These are phyloP conservation scores for Penicillium waksmanii DNA, from an alignment of 495 filamentous ascomycete genomes.

Conservation along the genomic window DNA sequence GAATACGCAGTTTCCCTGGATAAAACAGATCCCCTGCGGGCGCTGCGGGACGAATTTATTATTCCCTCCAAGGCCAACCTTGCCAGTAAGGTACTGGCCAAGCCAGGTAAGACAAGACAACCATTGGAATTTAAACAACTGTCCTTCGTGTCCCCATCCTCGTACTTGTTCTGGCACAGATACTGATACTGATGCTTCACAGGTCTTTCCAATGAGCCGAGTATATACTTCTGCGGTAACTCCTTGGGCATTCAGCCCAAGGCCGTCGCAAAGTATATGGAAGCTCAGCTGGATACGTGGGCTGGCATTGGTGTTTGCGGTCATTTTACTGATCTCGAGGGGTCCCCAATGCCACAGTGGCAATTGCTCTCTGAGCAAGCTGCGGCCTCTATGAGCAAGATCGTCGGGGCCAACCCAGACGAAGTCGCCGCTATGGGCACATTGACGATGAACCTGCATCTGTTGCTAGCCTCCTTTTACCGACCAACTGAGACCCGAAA, in stretches of 20 bases:
- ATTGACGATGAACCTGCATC: constrained; percentile 86
- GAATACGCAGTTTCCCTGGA: constrained; percentile 71
- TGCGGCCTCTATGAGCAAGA: constrained; percentile 70
- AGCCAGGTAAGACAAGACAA: constrained; percentile 36
- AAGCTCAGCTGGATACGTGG: constrained; percentile 85
- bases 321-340: constrained; percentile 81
- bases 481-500: constrained; percentile 70
- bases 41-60: constrained; percentile 75
- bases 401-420: constrained; percentile 75
- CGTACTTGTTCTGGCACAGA: not conserved
- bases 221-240: constrained; percentile 91
- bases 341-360: constrained; percentile 77
- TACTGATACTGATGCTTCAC: constrained; percentile 10
- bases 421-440: constrained; percentile 96
- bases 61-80: constrained; percentile 83
- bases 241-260: constrained; percentile 91
- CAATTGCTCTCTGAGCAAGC: constrained; percentile 74
- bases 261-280: constrained; percentile 68
- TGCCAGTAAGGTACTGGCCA: constrained; percentile 64
- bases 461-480: constrained; percentile 91
- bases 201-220: constrained; percentile 51
- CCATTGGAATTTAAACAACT: not conserved
- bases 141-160: not conserved
- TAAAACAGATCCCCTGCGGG: constrained; percentile 64
- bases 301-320: constrained; percentile 86